Base-by-base conservation (phyloP, 805 yeast genomes). In the Kodamaea hsintzibuensis region DNA sequence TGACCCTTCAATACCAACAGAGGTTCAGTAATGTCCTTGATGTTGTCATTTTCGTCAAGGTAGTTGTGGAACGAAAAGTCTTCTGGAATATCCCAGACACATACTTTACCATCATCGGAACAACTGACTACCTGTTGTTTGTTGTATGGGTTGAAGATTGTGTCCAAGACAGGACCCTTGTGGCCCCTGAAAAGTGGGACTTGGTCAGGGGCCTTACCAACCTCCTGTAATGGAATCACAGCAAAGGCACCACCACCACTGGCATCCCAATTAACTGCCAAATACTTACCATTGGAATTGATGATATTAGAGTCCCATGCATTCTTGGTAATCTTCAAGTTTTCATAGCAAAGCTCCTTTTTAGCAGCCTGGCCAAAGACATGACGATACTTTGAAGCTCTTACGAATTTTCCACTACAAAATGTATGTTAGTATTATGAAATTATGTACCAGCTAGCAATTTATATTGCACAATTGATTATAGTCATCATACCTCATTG, bases 221-320 rank as follows among this genome's bases (percentile, higher is more conserved):
- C 86, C 69, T 93, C 97, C 7, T 69, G 68, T 22, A 90, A 75
- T 1, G 99, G 99, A 56, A 95, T 84, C 10, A 96, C 89, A 0
- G 97, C 97, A 76, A 95, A 92, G 0, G 98, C 96, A 51, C 99
- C 99, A 58, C 98, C 98, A 42, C 98, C 98, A 9, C 96, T 87
- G 33, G 97, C 80, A 55, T 89, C 91, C 97, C 97, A 91, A 69
- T 90, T 91, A 59, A 91, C 87, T 0, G 97, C 80, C 42, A 95
- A 71, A 64, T 83, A 95, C 68, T 88, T 86, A 39, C 97, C 93
- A 68, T 95, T 95, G 59, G 89, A 82, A 71, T 91, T 85, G 60
- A 95, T 81, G 59, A 95, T 78, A 70, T 93, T 93, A 50, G 97
- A 89, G 71, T 95, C 99, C 89, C 97, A 95, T 1, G 98, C 99